A percentile compares a stretch with the other conserved stretches of the same genome.
Evolutionary conservation across 176 grass and related monocot species (phyloP).

Genomic region (Coix lacrymajobi): DNA sequence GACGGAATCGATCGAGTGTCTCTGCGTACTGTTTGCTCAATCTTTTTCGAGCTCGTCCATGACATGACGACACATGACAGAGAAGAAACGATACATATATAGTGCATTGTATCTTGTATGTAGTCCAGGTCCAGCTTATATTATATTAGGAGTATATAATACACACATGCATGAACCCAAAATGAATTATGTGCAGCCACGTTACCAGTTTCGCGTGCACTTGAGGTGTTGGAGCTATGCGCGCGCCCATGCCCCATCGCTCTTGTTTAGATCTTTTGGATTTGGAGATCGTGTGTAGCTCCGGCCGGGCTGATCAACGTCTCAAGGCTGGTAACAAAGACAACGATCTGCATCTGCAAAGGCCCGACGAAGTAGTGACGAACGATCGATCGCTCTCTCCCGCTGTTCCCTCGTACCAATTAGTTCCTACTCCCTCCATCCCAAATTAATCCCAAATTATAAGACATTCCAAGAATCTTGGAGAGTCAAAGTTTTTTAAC

Average conservation of each 20-base stretch:
- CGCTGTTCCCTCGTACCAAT: no score
- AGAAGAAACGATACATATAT: not conserved
- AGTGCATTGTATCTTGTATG: not conserved
- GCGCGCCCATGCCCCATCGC: no score
- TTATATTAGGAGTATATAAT: no score
- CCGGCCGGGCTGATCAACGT: no score
- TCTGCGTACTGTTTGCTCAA: not conserved
- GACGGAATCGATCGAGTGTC: not conserved
- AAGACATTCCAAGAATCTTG: no score
- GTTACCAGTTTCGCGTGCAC: not conserved
- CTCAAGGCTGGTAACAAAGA: no score
- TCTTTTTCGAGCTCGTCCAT: not conserved
- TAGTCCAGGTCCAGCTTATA: not conserved
- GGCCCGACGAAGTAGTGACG: no score
- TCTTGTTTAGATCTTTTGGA: not conserved
- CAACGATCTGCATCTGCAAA: no score
- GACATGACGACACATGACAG: not conserved
- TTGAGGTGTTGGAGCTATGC: not conserved
- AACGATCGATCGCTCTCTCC: no score
- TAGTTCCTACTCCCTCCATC: no score
- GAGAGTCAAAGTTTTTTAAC: no score
- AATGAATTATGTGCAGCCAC: not conserved
- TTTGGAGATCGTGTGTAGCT: not conserved
- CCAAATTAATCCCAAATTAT: no score
- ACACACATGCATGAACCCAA: not conserved